Evolutionary conservation across 148 eudicot genomes (phyloP).

Genomic region (Mesembryanthemum crystallinum): DNA sequence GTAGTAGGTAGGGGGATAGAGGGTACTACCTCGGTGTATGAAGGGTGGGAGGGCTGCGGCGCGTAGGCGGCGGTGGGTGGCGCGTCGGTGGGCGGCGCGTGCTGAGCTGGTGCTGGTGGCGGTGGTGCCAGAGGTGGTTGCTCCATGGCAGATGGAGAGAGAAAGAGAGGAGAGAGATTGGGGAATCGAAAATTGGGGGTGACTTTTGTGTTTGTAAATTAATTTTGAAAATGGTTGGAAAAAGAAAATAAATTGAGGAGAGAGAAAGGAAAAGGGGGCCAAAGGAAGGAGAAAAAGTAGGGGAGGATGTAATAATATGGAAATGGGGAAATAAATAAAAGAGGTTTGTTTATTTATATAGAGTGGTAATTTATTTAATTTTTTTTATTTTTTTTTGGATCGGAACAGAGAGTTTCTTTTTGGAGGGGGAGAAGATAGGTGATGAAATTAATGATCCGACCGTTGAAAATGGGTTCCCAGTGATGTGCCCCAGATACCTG

Average conservation of each 20-base stretch:
- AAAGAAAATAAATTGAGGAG: not conserved
- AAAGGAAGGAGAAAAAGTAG: not conserved
- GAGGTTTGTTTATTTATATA: not conserved
- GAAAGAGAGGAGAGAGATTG: not conserved
- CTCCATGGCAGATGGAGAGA: constrained; percentile 23
- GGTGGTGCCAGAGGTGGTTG: constrained; percentile 15
- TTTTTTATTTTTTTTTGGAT: not conserved
- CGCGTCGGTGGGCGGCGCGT: constrained; percentile 7
- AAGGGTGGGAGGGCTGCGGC: constrained; percentile 31
- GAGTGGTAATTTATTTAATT: not conserved
- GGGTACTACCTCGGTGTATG: constrained; percentile 35
- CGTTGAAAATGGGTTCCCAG: constrained; percentile 12
- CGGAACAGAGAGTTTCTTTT: too few relatives aligned
- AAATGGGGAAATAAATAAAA: not conserved
- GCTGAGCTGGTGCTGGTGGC: constrained; percentile 15
- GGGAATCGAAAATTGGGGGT: not conserved
- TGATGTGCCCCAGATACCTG: not conserved
- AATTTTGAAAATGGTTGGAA: too few relatives aligned
- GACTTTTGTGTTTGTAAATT: not conserved
- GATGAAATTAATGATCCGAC: constrained; percentile 21
- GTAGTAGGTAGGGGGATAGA: not conserved
- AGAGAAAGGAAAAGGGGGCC: not conserved
- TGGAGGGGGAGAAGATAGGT: not conserved
- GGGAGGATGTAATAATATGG: not conserved
- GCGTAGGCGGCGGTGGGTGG: constrained; percentile 9